Evolutionary conservation across 257 asterid species (phyloP).

Genomic region (Gentiana straminea): DNA sequence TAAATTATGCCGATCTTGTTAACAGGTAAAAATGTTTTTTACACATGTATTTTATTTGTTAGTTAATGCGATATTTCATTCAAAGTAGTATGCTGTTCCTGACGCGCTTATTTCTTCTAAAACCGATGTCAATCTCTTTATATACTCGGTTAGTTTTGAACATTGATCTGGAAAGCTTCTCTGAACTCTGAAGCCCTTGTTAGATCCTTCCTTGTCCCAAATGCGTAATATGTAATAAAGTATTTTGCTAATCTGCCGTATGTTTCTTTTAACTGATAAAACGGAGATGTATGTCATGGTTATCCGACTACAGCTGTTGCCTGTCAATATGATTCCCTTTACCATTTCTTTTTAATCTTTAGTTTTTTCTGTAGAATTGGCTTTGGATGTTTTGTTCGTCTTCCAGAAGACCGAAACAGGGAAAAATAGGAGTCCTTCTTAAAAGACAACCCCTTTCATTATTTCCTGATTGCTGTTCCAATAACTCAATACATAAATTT

Average conservation of each 20-base stretch:
- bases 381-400: not conserved
- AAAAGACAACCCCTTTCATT: not conserved
- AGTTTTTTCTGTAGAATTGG: not conserved
- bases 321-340: not conserved
- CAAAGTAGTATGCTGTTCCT: no score
- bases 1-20: slow-evolving; percentile 45
- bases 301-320: not conserved
- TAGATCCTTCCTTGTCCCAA: no score
- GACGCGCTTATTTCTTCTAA: no score
- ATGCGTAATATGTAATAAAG: no score
- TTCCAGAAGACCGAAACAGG: not conserved
- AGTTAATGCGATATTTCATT: not conserved
- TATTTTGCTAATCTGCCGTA: no score
- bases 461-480: slow-evolving; percentile 7
- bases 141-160: no score
- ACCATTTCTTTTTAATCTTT: not conserved
- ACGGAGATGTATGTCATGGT: no score
- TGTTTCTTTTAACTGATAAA: no score
- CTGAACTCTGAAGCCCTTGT: no score
- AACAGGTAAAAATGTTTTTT: slow-evolving; percentile 32
- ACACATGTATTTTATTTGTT: not conserved
- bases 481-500: slow-evolving; percentile 1
- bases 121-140: no score
- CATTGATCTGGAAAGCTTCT: no score
- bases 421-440: not conserved